Evolutionary conservation across 768 basidiomycete species (phyloP).

Genomic region (Filobasidium wieringae): DNA sequence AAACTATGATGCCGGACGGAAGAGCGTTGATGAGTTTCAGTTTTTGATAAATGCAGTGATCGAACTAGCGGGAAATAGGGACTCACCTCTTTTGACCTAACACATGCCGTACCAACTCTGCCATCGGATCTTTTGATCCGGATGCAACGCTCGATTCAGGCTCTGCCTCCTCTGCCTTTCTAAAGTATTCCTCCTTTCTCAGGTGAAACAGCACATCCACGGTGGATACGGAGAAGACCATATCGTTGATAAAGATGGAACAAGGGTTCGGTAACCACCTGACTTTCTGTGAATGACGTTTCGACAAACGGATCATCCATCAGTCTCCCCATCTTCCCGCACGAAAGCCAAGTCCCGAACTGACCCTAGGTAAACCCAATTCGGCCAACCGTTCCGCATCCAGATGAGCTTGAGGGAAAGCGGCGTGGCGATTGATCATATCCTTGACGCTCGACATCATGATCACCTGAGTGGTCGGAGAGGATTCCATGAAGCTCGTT

Average conservation of each 20-base stretch:
- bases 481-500: constrained; percentile 48
- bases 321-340: background rate
- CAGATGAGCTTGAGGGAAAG: constrained; percentile 62
- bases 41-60: no score
- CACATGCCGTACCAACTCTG: constrained; percentile 62
- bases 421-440: constrained; percentile 61
- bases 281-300: constrained; percentile 50
- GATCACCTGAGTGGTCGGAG: constrained; percentile 60
- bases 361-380: constrained; percentile 39
- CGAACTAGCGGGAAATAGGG: background rate
- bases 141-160: constrained; percentile 40
- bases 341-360: background rate
- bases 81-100: constrained; percentile 73
- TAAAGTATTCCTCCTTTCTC: constrained; percentile 66
- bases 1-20: constrained; percentile 49
- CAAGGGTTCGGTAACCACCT: constrained; percentile 75
- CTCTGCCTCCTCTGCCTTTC: constrained; percentile 52
- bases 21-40: no score
- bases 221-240: constrained; percentile 67
- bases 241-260: constrained; percentile 69
- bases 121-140: constrained; percentile 65
- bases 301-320: background rate
- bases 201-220: constrained; percentile 84
- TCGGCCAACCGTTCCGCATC: constrained; percentile 24
- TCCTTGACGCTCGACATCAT: constrained; percentile 76